A percentile compares a stretch with the other conserved stretches of the same genome.
Evolutionary conservation across 2,329 filamentous ascomycete species (phyloP).

Genomic region (Didymella glomerata): DNA sequence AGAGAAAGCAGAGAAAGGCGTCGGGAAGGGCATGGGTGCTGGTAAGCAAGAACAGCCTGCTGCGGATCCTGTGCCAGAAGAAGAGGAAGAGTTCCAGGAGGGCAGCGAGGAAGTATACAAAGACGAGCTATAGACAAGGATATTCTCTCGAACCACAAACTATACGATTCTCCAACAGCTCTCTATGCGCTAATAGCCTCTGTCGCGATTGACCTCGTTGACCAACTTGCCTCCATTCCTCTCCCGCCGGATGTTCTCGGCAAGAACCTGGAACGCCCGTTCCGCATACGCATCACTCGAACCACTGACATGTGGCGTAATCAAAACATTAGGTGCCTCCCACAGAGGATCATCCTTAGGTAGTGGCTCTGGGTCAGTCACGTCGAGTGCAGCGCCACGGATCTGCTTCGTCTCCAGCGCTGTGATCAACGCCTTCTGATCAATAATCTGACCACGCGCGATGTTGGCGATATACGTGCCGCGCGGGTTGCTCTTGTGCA

Average conservation of each 20-base stretch:
- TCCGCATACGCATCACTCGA: constrained; percentile 63
- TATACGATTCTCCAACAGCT: neutral
- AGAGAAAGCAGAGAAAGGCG: constrained; percentile 35
- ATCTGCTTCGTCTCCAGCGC: constrained; percentile 67
- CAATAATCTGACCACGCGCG: constrained; percentile 69
- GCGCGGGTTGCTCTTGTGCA: constrained; percentile 56
- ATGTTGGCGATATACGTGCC: constrained; percentile 75
- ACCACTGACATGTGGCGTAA: constrained; percentile 72
- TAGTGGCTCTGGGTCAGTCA: constrained; percentile 81
- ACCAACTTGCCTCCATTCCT: constrained; percentile 64
- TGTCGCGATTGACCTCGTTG: constrained; percentile 68
- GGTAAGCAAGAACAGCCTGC: constrained; percentile 23
- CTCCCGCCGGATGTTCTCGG: constrained; percentile 63
- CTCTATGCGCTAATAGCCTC: constrained; percentile 62
- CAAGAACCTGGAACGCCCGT: constrained; percentile 66
- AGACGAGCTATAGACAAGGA: constrained; percentile 47
- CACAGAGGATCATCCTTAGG: constrained; percentile 74
- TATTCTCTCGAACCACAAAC: neutral
- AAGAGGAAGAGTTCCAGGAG: constrained; percentile 38
- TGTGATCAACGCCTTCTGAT: constrained; percentile 68
- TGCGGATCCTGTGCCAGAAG: constrained; percentile 25
- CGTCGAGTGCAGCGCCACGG: constrained; percentile 76
- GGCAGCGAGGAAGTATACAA: constrained; percentile 54
- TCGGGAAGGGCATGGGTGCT: constrained; percentile 57
- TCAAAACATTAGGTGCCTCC: constrained; percentile 72